Conservation (phyloP, 768 basidiomycete genomes). For the Boletus vinaceobasis region DNA sequence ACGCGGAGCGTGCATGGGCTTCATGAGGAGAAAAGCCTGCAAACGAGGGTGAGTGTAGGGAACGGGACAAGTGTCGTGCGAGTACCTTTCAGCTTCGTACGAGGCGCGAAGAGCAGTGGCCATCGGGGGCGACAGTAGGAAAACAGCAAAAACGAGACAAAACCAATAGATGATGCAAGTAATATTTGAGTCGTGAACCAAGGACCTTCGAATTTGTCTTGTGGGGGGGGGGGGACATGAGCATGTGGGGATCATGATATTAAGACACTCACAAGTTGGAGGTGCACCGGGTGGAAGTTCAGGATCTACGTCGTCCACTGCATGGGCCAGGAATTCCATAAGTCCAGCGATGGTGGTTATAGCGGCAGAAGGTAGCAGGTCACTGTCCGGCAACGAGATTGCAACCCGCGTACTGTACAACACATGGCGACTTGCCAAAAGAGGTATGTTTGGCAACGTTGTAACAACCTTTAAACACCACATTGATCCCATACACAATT, state of each 20-base stretch:
- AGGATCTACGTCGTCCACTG: slow-evolving; percentile 34
- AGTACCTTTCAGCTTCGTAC: slow-evolving; percentile 90
- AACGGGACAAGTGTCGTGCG: not conserved
- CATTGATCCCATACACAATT: too few species aligned
- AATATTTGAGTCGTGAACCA: slow-evolving; percentile 93
- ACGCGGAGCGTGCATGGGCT: slow-evolving; percentile 79
- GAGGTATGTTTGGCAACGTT: not conserved
- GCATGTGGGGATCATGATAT: not conserved
- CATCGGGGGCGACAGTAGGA: slow-evolving; percentile 85
- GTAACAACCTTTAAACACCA: too few species aligned
- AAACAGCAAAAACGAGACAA: slow-evolving; percentile 81
- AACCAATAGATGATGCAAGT: slow-evolving; percentile 74
- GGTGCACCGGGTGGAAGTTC: slow-evolving; percentile 60
- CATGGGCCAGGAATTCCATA: slow-evolving; percentile 15
- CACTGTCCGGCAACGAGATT: not conserved
- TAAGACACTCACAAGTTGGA: slow-evolving; percentile 50
- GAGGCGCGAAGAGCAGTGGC: slow-evolving; percentile 87
- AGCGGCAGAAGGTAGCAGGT: not conserved
- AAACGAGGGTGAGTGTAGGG: slow-evolving; percentile 1
- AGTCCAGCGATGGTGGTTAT: not conserved
- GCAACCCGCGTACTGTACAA: not conserved
- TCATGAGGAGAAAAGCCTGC: slow-evolving; percentile 91
- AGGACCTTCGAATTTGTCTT: slow-evolving; percentile 84
- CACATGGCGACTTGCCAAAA: not conserved
- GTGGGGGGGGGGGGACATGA: not conserved